phyloP scores from a whole-genome alignment of 202 grass and related monocot species.

The Setaria italica region DNA sequence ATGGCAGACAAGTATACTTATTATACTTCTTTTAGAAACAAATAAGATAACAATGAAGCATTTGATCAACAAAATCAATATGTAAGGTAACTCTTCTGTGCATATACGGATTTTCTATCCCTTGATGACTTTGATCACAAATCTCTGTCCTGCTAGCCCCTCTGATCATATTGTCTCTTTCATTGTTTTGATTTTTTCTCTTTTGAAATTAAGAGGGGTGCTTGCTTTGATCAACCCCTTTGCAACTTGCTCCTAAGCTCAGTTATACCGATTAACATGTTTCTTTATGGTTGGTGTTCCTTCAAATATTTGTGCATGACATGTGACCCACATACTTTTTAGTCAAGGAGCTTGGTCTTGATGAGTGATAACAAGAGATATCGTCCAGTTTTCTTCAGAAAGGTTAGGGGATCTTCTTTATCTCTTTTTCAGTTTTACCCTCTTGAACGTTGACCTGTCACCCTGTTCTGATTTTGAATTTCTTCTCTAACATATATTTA shows the following conservation, averaged over 20 bases:
- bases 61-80: neutral
- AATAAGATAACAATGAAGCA: neutral
- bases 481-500: constrained; percentile 44
- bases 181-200: too few species aligned
- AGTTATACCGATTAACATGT: constrained; percentile 18
- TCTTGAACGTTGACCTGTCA: constrained; percentile 16
- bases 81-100: neutral
- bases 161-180: neutral
- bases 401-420: constrained; percentile 51
- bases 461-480: constrained; percentile 26
- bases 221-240: neutral
- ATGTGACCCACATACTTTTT: constrained; percentile 44
- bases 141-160: neutral
- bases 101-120: neutral
- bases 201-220: neutral
- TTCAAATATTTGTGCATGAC: constrained; percentile 29
- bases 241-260: neutral
- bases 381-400: constrained; percentile 94
- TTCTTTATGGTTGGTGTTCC: neutral
- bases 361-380: constrained; percentile 89
- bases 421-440: neutral
- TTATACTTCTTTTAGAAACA: neutral
- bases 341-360: constrained; percentile 89
- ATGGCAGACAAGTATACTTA: neutral
- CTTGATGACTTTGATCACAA: neutral